Evolutionary conservation across 768 basidiomycete species (phyloP).

Genomic region (Butyriboletus loyo): DNA sequence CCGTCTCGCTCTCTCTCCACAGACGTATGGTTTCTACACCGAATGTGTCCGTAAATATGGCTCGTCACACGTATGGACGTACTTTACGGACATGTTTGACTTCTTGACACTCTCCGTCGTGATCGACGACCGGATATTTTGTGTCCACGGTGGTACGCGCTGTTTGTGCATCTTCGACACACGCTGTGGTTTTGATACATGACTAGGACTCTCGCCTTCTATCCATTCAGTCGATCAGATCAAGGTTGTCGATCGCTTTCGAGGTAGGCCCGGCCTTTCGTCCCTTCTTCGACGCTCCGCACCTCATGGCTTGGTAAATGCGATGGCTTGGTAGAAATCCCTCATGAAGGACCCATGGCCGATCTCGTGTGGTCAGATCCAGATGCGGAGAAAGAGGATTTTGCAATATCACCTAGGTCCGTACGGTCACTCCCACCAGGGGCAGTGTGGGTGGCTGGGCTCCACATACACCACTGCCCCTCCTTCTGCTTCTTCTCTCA

Average conservation of each 20-base stretch:
- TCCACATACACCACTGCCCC: constrained; percentile 8
- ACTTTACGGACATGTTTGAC: constrained; percentile 99
- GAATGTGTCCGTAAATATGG: constrained; percentile 98
- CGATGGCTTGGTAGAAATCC: constrained; percentile 67
- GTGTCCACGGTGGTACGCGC: constrained; percentile 88
- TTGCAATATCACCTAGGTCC: constrained; percentile 96
- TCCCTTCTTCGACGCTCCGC: constrained; percentile 16
- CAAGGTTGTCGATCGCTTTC: constrained; percentile 97
- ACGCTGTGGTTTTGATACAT: constrained; percentile 1
- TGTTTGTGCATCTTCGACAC: background rate
- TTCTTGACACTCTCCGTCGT: constrained; percentile 96
- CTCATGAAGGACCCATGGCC: constrained; percentile 99
- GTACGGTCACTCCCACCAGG: constrained; percentile 24
- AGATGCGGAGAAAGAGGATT: constrained; percentile 98
- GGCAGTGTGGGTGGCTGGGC: constrained; percentile 6
- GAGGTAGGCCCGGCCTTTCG: constrained; percentile 54
- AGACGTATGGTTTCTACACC: constrained; percentile 99
- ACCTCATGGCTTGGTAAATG: constrained; percentile 22
- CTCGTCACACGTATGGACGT: constrained; percentile 94
- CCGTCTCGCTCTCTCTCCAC: constrained; percentile 11
- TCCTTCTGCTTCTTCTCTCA: constrained; percentile 9
- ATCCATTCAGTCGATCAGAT: constrained; percentile 99
- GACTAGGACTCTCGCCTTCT: constrained; percentile 86
- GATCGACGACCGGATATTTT: constrained; percentile 98
- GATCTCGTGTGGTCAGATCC: constrained; percentile 99